Evolutionary conservation across 1,284 basidiomycete genomes (phyloP).

Genomic region (Papiliotrema fonsecae): DNA sequence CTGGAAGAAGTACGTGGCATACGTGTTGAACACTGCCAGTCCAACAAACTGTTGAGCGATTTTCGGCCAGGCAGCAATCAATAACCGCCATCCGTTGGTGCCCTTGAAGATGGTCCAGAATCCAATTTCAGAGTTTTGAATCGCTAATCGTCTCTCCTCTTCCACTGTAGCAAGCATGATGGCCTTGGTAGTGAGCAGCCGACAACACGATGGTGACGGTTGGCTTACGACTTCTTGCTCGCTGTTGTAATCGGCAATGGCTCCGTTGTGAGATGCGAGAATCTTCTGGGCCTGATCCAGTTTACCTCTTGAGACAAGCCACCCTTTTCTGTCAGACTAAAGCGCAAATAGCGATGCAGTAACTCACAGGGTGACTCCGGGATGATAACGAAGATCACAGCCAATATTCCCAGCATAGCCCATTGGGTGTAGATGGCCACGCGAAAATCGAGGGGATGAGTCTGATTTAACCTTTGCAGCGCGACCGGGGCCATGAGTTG

Average conservation of each 20-base stretch:
- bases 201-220: background rate
- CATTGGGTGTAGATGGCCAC: conserved; percentile 25
- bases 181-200: conserved; percentile 1
- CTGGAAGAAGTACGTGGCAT: conserved; percentile 27
- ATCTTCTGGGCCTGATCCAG: conserved; percentile 15
- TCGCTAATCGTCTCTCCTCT: conserved; percentile 6
- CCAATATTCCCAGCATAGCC: conserved; percentile 18
- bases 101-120: conserved; percentile 17
- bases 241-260: conserved; percentile 13
- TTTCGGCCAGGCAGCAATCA: conserved; percentile 25
- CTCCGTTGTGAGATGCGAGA: conserved; percentile 9
- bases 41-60: conserved; percentile 20
- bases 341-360: no score
- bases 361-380: conserved; percentile 24
- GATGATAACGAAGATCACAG: conserved; percentile 18
- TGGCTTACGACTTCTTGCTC: conserved; percentile 11
- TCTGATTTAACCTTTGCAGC: conserved; percentile 10
- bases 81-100: conserved; percentile 14
- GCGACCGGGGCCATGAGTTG: conserved; percentile 16
- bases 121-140: background rate
- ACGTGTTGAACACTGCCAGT: conserved; percentile 14
- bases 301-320: conserved; percentile 20
- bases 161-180: conserved; percentile 23
- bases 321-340: no score
- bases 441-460: conserved; percentile 13